Evolutionary conservation across 345 rosid genomes (phyloP).

Genomic region (Streptanthus diversifolius): DNA sequence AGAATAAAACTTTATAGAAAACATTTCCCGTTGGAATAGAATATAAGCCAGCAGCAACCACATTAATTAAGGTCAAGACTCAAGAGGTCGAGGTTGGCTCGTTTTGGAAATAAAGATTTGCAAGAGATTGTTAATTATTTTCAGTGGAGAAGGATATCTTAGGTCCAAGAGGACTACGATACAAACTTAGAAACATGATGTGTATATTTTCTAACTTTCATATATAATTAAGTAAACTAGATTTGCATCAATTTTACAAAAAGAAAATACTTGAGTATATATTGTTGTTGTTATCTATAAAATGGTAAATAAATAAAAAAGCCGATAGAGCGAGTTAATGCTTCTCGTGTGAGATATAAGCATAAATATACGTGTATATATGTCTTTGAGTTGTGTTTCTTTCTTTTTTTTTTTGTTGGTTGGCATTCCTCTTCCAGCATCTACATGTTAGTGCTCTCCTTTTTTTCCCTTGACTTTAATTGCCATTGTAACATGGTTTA

Average conservation of each 20-base stretch:
- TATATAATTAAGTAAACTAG: neutral
- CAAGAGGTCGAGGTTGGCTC: neutral
- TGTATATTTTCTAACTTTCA: neutral
- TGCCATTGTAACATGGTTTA: slow-evolving; percentile 1
- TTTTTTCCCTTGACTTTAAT: neutral
- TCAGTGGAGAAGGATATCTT: neutral
- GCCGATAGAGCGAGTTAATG: neutral
- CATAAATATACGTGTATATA: neutral
- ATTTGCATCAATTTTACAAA: neutral
- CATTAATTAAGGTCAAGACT: neutral
- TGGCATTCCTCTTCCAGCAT: slow-evolving; percentile 20
- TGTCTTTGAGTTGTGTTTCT: neutral
- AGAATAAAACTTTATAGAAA: neutral
- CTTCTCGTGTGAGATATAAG: neutral
- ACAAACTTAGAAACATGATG: neutral
- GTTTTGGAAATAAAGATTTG: neutral
- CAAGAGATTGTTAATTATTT: neutral
- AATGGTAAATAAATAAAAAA: neutral
- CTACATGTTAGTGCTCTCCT: slow-evolving; percentile 2
- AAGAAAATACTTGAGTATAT: neutral
- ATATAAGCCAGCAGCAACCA: neutral
- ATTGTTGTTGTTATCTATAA: neutral
- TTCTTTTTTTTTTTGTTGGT: neutral
- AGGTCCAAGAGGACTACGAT: neutral
- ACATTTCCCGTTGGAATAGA: neutral